Evolutionary conservation across 257 asterid species (phyloP).

Genomic region (Solanum appendiculatum): DNA sequence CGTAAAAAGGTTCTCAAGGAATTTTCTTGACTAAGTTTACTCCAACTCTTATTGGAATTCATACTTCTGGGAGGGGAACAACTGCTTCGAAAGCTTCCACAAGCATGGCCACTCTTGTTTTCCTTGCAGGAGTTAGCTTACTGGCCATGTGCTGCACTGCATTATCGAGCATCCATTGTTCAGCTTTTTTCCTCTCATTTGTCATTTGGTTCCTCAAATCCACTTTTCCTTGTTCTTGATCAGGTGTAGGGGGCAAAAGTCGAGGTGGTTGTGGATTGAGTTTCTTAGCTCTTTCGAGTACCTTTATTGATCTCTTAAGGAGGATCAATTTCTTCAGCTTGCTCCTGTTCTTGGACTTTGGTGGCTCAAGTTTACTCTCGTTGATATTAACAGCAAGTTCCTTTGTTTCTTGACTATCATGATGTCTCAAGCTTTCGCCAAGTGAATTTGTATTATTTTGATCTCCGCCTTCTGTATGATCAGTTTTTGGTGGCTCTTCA

Average conservation of each 20-base stretch:
- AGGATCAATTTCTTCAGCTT: slow-evolving; percentile 64
- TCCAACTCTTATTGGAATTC: not conserved
- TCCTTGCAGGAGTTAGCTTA: slow-evolving; percentile 63
- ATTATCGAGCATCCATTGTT: slow-evolving; percentile 96
- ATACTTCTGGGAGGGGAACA: slow-evolving; percentile 72
- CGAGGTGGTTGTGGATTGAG: slow-evolving; percentile 11
- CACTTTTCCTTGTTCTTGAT: slow-evolving; percentile 32
- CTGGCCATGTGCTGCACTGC: slow-evolving; percentile 75
- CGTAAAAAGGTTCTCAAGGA: not conserved
- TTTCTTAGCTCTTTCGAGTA: slow-evolving; percentile 60
- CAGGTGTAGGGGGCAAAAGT: slow-evolving; percentile 11
- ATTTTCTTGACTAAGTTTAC: not conserved
- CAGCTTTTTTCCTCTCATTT: slow-evolving; percentile 74
- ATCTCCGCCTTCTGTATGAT: not conserved
- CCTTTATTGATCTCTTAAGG: slow-evolving; percentile 65
- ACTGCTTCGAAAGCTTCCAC: slow-evolving; percentile 98
- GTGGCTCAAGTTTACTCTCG: slow-evolving; percentile 9
- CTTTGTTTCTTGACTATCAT: not conserved
- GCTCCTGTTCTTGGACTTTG: slow-evolving; percentile 62
- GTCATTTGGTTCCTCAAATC: slow-evolving; percentile 58
- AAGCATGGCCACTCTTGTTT: slow-evolving; percentile 80
- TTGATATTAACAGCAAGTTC: not conserved
- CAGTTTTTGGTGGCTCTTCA: slow-evolving; percentile 16
- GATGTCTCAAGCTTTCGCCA: not conserved
- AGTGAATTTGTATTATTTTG: not conserved